Evolutionary conservation across 2,329 filamentous ascomycete species (phyloP).

Genomic region (Anthostomella pinea): DNA sequence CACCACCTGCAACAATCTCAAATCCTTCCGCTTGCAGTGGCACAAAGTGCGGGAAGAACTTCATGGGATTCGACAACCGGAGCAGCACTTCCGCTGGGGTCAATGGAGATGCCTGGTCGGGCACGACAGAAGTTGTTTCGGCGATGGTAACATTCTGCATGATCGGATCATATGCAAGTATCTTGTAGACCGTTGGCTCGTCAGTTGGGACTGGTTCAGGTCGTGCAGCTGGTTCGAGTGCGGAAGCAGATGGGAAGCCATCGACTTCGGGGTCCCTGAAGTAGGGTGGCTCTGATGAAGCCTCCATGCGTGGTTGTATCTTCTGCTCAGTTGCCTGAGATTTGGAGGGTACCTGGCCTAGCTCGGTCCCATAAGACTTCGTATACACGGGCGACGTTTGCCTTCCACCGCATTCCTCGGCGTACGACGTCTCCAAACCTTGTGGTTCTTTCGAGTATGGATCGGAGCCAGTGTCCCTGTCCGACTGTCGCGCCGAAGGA

Average conservation of each 20-base stretch:
- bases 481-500: background rate
- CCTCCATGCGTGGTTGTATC: background rate
- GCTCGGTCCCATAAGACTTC: constrained; percentile 32
- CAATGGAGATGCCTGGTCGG: constrained; percentile 46
- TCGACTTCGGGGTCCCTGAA: constrained; percentile 30
- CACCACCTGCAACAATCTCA: constrained; percentile 62
- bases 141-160: constrained; percentile 57
- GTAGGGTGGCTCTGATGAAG: constrained; percentile 15
- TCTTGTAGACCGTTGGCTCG: constrained; percentile 51
- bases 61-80: constrained; percentile 58
- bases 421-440: constrained; percentile 47
- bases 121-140: constrained; percentile 56
- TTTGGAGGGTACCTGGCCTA: constrained; percentile 7
- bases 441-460: constrained; percentile 44
- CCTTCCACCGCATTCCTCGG: constrained; percentile 39
- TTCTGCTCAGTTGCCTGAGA: background rate
- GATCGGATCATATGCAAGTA: constrained; percentile 62
- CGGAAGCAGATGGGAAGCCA: constrained; percentile 14
- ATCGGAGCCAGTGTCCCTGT: constrained; percentile 23
- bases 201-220: constrained; percentile 17
- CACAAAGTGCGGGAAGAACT: constrained; percentile 63
- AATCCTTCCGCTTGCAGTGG: constrained; percentile 60
- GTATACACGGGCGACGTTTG: constrained; percentile 35
- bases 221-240: constrained; percentile 8
- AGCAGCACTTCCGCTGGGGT: constrained; percentile 60